Evolutionary conservation across 257 asterid species (phyloP), one percentile per base, ranked within the genome.

Genomic region (Gynochthodes officinalis): DNA sequence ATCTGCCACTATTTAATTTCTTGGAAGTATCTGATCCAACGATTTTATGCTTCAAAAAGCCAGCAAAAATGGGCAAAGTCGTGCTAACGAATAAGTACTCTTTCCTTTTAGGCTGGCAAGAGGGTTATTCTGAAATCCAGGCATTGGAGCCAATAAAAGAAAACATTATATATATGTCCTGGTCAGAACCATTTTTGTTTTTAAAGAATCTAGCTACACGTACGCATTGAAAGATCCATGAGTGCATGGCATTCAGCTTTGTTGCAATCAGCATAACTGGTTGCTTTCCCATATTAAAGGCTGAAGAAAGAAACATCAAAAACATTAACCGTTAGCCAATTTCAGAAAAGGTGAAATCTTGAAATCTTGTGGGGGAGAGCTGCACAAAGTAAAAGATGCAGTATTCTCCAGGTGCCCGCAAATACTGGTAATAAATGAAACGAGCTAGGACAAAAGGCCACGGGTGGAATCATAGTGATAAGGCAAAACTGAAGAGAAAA

Each of bases 51-150:
- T 49, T 25, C 44, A 37, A 76, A 84, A 81, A 78, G 74, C 62
- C 39, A 62, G 27, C 49, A 23, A 23, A 67, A 72, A 69, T 58
- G 76, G 76, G 74, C 33, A 7, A 15, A 48, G 76, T 52, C 33
- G 72, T 74, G 79, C 82, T 73, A 57, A 54, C 27, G 81, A 78
- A 77, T 81, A 73, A 66, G 67, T 67, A 68, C 85, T 80, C 77
- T 66, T 66, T 23, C 57, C 86, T 82, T 84, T 84, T 78, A 27
- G 67, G 86, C 81, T 86, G 89, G 79, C 86, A 77, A 73, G 68
- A 78, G 25, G 58, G 50, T 35, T 66, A 42, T 79, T 72, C 77
- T 44, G 39, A 59, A 67, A 75, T 75, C 72, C 42, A 55, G 53
- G 15, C 64, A 64, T 74, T 74, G 79, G 82, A 21, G 58, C 69